Evolutionary conservation across 2,329 filamentous ascomycete genomes (phyloP), one percentile per base, ranked within the genome.

Genomic region (Penicillium polonicum): DNA sequence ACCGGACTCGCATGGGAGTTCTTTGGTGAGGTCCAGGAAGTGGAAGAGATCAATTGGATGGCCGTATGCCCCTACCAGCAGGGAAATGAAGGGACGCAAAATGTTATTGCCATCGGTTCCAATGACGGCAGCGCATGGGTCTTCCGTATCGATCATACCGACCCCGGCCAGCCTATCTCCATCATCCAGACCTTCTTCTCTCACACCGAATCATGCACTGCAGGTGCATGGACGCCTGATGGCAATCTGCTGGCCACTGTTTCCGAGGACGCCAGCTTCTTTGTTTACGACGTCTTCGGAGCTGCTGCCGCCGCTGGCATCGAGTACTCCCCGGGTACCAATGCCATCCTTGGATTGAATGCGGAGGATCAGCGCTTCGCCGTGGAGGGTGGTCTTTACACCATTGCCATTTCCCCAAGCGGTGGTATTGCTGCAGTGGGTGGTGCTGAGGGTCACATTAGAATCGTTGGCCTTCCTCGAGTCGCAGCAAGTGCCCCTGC

Each of bases 41-140:
- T 97, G 10, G 89, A 95, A 67, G 93, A 97, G 76, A 88, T 99
- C 70, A 96, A 94, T 79, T 99, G 93, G 92, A 76, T 97, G 35
- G 77, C 81, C 1, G 78, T 91, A 0, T 96, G 90, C 71, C 92
- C 92, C 81, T 87, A 60, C 75, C 86, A 13, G 42, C 60, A 67
- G 41, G 71, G 68, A 1, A 67, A 70, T 5, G 73, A 76, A 36
- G 78, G 81, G 6, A 85, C 90, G 71, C 85, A 88, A 60, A 95
- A 97, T 77, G 87, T 91, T 9, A 72, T 99, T 61, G 94, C 94
- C 0, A 79, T 99, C 8, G 94, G 94, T 57, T 92, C 92, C 35
- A 89, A 84, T 36, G 92, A 99, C 72, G 94, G 94, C 55, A 92
- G 88, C 51, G 92, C 97, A 42, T 99, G 94, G 94, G 89, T 99